Percentiles rank a stretch among this genome's conserved stretches.
These are phyloP conservation scores for Plicaturopsis crispa DNA, from an alignment of 768 basidiomycete species.

Conservation along the genomic window DNA sequence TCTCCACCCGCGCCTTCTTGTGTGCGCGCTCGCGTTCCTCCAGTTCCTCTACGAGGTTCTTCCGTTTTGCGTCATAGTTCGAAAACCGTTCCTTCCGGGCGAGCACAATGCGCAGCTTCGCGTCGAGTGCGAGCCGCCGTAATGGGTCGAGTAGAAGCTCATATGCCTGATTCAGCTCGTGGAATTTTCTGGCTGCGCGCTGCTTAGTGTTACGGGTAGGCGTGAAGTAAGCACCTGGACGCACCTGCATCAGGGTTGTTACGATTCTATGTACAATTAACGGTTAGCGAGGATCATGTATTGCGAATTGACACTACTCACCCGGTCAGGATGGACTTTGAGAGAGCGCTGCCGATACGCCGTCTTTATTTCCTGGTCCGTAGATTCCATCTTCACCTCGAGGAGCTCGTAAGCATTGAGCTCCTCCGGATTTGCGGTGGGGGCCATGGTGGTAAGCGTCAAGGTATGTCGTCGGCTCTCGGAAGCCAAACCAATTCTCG, in stretches of 20 bases:
- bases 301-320: conserved; percentile 26
- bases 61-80: conserved; percentile 64
- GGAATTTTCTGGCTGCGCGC: conserved; percentile 70
- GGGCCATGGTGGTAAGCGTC: too few relatives aligned
- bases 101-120: conserved; percentile 62
- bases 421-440: too few relatives aligned
- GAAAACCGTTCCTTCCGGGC: conserved; percentile 68
- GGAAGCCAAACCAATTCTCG: too few relatives aligned
- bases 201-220: not conserved
- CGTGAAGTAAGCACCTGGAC: conserved; percentile 5
- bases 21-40: conserved; percentile 72
- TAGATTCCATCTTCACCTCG: conserved; percentile 50
- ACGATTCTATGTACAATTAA: conserved; percentile 48
- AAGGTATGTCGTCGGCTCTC: too few relatives aligned
- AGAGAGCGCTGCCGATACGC: conserved; percentile 75
- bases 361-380: conserved; percentile 71
- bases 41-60: conserved; percentile 66
- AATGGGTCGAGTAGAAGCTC: conserved; percentile 77
- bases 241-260: conserved; percentile 74
- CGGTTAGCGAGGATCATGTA: conserved; percentile 10
- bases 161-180: conserved; percentile 76
- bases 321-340: conserved; percentile 85
- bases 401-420: conserved; percentile 70
- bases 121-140: conserved; percentile 71
- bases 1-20: conserved; percentile 64